Base-by-base conservation (phyloP, 2,329 filamentous ascomycete genomes). In the Metarhizium album region DNA sequence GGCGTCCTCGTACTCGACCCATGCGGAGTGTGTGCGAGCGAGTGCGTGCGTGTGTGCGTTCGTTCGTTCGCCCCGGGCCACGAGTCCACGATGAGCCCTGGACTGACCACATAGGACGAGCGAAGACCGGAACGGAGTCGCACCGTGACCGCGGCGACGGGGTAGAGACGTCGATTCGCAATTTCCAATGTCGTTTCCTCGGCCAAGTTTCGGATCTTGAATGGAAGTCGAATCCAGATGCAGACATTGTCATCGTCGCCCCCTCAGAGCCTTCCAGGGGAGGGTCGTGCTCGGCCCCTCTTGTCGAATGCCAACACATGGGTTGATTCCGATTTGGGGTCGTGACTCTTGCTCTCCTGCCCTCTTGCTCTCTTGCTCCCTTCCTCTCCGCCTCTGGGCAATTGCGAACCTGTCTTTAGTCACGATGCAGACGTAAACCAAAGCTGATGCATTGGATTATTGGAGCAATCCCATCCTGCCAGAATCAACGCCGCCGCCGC, bases 11-110 rank as follows among this genome's bases (percentile, higher is more conserved):
- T 24, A 45, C 50, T 43, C 27, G 5, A 16, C 27, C 31, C 33
- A 52, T 45, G 46, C 33, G 42, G 50, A 40, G 43, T n/a, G 46
- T 18, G 27, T 20, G n/a, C n/a, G n/a, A n/a, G n/a, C n/a, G n/a
- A n/a, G n/a, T n/a, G n/a, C n/a, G n/a, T n/a, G n/a, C n/a, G n/a
- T n/a, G n/a, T n/a, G n/a, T n/a, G n/a, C n/a, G n/a, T n/a, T n/a
- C n/a, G n/a, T n/a, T n/a, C 37, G 29, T 42, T 52, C 42, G 31
- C 24, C 40, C 43, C 13, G 5, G 45, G 18, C 49, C 49, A 47
- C 23, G 20, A 14, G n/a, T 43, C 16, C 11, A 35, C 4, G 8
- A 24, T 24, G 7, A 35, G 4, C 6, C 40, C 23, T 43, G 40
- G 22, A 24, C 40, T 11, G 40, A 43, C 40, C 4, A 14, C 22